These are phyloP conservation scores for Echria macrotheca DNA, from an alignment of 495 filamentous ascomycete genomes.

Conservation along the genomic window DNA sequence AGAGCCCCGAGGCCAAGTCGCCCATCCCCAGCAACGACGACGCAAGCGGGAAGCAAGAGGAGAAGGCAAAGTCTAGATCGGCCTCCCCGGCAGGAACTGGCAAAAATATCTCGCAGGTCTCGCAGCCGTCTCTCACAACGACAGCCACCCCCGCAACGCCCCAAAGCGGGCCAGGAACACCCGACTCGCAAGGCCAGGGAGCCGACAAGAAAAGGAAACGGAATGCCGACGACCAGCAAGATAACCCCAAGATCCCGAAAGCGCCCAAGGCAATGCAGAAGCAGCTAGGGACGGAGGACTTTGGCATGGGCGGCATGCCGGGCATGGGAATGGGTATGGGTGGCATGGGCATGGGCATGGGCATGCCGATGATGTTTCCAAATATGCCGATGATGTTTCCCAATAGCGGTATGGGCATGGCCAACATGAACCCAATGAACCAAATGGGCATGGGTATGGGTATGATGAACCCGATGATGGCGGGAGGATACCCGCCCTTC, in stretches of 20 bases:
- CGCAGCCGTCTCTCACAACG: conserved; percentile 4
- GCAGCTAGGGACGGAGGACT: conserved; percentile 35
- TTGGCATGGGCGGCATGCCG: conserved; percentile 38
- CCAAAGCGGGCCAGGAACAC: conserved; percentile 22
- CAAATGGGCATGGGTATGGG: conserved; percentile 35
- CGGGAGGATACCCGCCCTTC: conserved; percentile 42
- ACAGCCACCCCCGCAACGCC: conserved; percentile 4
- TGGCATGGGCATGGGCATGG: conserved; percentile 36
- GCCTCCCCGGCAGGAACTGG: conserved; percentile 26
- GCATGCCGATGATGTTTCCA: conserved; percentile 15
- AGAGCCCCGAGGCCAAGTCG: conserved; percentile 34
- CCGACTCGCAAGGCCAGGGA: conserved; percentile 33
- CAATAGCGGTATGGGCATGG: conserved; percentile 25
- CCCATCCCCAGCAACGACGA: conserved; percentile 18
- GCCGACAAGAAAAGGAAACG: conserved; percentile 79
- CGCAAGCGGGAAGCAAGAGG: conserved; percentile 16
- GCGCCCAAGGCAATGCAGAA: conserved; percentile 55
- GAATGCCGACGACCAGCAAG: conserved; percentile 66
- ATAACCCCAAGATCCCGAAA: conserved; percentile 59
- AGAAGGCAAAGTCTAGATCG: conserved; percentile 33
- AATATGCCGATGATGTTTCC: conserved; percentile 26
- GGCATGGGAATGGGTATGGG: conserved; percentile 29
- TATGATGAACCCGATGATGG: conserved; percentile 52
- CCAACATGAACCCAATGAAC: conserved; percentile 25
- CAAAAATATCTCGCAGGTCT: conserved; percentile 6